phyloP scores from a whole-genome alignment of 352 stramenopile species.

The Peronospora destructor region DNA sequence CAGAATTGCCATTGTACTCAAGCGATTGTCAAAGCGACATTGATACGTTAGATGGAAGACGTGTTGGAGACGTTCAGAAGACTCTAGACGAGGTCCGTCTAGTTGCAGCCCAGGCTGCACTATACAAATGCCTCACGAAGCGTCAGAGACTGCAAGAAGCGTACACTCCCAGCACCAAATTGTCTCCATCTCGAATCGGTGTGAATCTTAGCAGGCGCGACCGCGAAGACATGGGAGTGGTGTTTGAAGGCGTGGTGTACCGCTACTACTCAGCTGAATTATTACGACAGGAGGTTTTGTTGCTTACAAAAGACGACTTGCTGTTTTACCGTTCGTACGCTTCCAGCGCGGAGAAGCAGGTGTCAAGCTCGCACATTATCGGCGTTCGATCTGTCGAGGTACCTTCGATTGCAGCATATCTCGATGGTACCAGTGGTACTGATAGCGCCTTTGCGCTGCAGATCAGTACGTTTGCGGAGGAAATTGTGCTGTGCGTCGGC shows the following conservation, averaged over 20 bases:
- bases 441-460: conserved; percentile 49
- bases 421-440: conserved; percentile 1
- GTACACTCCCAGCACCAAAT: conserved; percentile 29
- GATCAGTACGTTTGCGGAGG: conserved; percentile 66
- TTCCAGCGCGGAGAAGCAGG: conserved; percentile 44
- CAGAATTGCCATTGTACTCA: conserved; percentile 13
- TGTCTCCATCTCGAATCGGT: conserved; percentile 49
- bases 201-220: conserved; percentile 62
- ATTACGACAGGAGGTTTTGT: conserved; percentile 67
- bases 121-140: conserved; percentile 56
- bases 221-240: conserved; percentile 43
- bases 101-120: conserved; percentile 38
- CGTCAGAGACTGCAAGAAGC: conserved; percentile 44
- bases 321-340: conserved; percentile 68
- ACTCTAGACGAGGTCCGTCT: conserved; percentile 17
- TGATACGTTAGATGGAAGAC: conserved; percentile 14
- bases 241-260: conserved; percentile 66
- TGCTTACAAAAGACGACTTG: conserved; percentile 50
- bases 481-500: conserved; percentile 66
- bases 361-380: conserved; percentile 42
- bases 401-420: conserved; percentile 18
- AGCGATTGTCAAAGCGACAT: conserved; percentile 21
- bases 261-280: conserved; percentile 53
- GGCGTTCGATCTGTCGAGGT: conserved; percentile 35
- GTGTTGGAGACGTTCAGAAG: conserved; percentile 8